Percentiles rank a stretch among this genome's conserved stretches.
Conservation (phyloP, 441 rosid genomes). For the Euphorbia celastroides region DNA sequence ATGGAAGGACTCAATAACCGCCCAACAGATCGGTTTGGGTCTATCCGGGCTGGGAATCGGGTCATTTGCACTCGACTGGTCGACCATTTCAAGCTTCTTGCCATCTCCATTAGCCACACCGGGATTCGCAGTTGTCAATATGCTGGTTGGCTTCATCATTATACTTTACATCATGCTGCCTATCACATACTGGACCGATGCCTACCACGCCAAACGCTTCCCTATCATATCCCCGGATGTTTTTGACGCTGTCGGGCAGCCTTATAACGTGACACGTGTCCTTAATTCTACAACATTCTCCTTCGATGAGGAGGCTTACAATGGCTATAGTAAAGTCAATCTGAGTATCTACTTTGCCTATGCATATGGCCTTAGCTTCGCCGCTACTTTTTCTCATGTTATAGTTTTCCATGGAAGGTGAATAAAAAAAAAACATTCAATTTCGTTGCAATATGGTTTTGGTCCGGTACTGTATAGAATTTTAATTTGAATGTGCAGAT, state of each 20-base stretch:
- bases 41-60: conserved; percentile 37
- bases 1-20: conserved; percentile 36
- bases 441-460: not conserved
- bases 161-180: conserved; percentile 29
- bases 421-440: not conserved
- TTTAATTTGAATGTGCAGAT: conserved; percentile 13
- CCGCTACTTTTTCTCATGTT: conserved; percentile 41
- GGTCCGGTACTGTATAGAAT: no score
- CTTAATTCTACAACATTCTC: conserved; percentile 22
- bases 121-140: conserved; percentile 34
- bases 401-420: conserved; percentile 43
- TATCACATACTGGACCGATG: conserved; percentile 32
- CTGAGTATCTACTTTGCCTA: conserved; percentile 33
- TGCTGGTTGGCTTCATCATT: conserved; percentile 29
- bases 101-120: conserved; percentile 40
- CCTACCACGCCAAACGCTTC: conserved; percentile 33
- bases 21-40: conserved; percentile 40
- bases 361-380: conserved; percentile 40
- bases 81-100: conserved; percentile 31
- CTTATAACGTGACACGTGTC: conserved; percentile 22
- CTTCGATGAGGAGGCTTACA: conserved; percentile 27
- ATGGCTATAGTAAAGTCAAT: conserved; percentile 30
- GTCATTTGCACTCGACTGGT: conserved; percentile 39
- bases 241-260: conserved; percentile 20
- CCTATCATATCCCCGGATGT: conserved; percentile 33